Evolutionary conservation across 495 filamentous ascomycete genomes (phyloP), one percentile per base, ranked within the genome.

Genomic region (Penicillium canariense): DNA sequence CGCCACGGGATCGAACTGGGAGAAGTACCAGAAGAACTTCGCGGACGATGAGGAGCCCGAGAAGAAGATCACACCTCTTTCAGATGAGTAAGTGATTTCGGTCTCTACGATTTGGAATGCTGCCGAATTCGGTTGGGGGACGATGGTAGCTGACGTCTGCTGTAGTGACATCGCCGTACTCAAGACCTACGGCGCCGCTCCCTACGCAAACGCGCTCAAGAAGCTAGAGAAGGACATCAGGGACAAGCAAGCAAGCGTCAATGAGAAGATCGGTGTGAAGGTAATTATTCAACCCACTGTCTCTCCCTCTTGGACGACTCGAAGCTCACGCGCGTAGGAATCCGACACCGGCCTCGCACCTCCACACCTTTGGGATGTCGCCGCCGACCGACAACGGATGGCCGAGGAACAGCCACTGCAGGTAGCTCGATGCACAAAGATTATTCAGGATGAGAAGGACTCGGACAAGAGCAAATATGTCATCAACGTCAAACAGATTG

Each of bases 401-500:
- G 84, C 84, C 34, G 94, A 98, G 71, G 94, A 98, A 77, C 94
- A 98, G 68, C 95, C 94, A 20, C 79, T 98, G 59, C 94, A 98
- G 76, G 94, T 98, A 32, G 95, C 94, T 59, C 84, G 94, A 59
- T 98, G 94, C 80, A 98, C 94, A 46, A 98, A 98, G 81, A 98
- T 98, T 71, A 98, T 98, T 56, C 85, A 89, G 52, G 91, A 96
- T 72, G 94, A 96, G 69, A 94, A 96, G 76, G 92, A 98, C 76
- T 76, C 87, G 27, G 90, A 96, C 61, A 98, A 98, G 84, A 94
- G 88, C 83, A 97, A 97, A 86, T 98, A 98, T 79, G 92, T 98
- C 66, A 98, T 98, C 82, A 98, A 97, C 73, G 94, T 98, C 60
- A 98, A 98, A 77, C 94, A 98, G 71, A 97, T 98, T 57, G 94